These are phyloP conservation scores for Botrytis deweyae DNA, from an alignment of 2,329 filamentous ascomycete species.

Conservation along the genomic window DNA sequence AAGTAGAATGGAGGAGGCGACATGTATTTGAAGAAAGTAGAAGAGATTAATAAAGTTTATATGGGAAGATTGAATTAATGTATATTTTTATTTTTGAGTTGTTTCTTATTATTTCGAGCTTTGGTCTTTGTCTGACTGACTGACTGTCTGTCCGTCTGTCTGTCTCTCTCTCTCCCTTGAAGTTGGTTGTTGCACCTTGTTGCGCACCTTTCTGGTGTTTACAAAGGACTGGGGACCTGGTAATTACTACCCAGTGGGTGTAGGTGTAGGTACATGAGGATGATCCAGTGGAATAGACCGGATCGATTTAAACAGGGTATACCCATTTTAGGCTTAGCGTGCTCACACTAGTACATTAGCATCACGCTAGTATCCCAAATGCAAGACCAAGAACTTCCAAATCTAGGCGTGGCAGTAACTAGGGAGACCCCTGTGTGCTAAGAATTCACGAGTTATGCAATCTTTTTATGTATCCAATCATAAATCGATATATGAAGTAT, in stretches of 20 bases:
- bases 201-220: background rate
- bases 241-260: too few relatives aligned
- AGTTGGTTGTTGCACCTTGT: background rate
- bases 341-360: background rate
- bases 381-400: background rate
- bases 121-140: background rate
- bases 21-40: background rate
- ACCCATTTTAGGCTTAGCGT: background rate
- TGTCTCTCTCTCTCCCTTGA: background rate
- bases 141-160: background rate
- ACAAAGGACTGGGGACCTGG: too few relatives aligned
- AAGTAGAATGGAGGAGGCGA: background rate
- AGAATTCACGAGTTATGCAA: background rate
- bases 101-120: background rate
- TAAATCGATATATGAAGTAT: background rate
- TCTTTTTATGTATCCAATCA: background rate
- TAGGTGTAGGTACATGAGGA: background rate
- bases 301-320: background rate
- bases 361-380: background rate
- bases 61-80: background rate
- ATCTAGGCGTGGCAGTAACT: slow-evolving; percentile 3
- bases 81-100: background rate
- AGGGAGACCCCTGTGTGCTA: background rate
- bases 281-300: background rate
- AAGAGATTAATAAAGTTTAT: background rate